Conservation (phyloP, 371 early-diverging fungal genomes). For the Apophysomyces trapeziformis region DNA sequence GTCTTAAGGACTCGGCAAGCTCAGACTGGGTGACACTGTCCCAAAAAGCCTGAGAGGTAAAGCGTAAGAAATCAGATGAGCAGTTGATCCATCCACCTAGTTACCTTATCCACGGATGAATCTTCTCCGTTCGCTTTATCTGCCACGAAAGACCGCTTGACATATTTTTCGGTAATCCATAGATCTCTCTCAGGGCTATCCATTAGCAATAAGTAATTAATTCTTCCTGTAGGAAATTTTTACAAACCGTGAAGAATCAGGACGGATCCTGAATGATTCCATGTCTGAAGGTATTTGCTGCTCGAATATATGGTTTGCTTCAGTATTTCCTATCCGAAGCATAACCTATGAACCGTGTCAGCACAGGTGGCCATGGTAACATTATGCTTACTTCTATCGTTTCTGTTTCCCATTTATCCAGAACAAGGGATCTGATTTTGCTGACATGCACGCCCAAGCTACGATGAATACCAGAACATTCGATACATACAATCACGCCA, state of each 20-base stretch:
- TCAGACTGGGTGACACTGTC: constrained; percentile 60
- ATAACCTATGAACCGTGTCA: constrained; percentile 58
- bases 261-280: constrained; percentile 38
- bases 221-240: not conserved
- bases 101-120: constrained; percentile 30
- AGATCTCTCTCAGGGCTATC: constrained; percentile 67
- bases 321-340: constrained; percentile 79
- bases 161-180: constrained; percentile 79
- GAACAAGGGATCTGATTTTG: constrained; percentile 82
- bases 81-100: not conserved
- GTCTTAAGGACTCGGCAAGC: constrained; percentile 59
- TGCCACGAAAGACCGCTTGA: constrained; percentile 66
- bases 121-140: constrained; percentile 27
- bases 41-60: constrained; percentile 53
- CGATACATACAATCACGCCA: constrained; percentile 94
- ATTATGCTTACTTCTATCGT: constrained; percentile 55
- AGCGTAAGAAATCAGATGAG: not conserved
- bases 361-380: not conserved
- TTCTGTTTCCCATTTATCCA: constrained; percentile 92
- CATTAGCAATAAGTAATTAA: not conserved
- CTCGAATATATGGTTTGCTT: constrained; percentile 79
- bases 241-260: constrained; percentile 34
- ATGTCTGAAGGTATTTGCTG: constrained; percentile 46
- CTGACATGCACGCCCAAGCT: constrained; percentile 93
- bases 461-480: constrained; percentile 97